Conservation (phyloP, 78 protist species). For the Isochrysis galbana region DNA sequence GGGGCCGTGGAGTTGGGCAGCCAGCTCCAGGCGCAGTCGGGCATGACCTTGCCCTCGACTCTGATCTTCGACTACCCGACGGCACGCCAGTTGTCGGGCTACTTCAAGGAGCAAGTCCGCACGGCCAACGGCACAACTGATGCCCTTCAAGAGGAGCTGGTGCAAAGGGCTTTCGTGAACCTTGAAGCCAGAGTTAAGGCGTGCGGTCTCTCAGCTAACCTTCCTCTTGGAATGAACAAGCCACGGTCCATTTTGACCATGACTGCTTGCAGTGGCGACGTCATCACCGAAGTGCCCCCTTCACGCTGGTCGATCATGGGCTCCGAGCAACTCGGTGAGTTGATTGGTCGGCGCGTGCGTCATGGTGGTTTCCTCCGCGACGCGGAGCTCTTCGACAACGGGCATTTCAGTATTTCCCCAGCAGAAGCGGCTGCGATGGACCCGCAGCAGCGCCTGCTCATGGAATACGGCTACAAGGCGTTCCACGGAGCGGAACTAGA, state of each 20-base stretch:
- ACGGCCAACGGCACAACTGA: neutral
- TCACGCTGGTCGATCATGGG: neutral
- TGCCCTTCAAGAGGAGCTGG: neutral
- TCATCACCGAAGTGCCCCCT: neutral
- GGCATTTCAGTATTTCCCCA: neutral
- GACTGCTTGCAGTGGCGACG: neutral
- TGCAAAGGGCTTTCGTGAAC: neutral
- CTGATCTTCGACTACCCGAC: neutral
- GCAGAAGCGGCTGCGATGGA: slow-evolving; percentile 27
- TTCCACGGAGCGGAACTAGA: neutral
- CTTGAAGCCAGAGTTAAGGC: too few relatives aligned
- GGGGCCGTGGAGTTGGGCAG: neutral
- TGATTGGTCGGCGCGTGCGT: neutral
- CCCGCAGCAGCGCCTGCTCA: slow-evolving; percentile 34
- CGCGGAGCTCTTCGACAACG: slow-evolving; percentile 11
- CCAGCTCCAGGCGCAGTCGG: neutral
- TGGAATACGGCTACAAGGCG: neutral
- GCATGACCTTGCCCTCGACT: neutral
- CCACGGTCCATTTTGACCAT: neutral
- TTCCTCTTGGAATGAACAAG: neutral
- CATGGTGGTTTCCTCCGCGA: neutral
- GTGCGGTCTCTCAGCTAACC: neutral
- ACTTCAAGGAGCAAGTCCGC: neutral
- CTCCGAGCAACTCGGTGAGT: neutral
- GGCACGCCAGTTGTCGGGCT: neutral